These are phyloP conservation scores for Ophryocystis elektroscirrha DNA, from an alignment of 169 alveolate genomes.

Conservation along the genomic window DNA sequence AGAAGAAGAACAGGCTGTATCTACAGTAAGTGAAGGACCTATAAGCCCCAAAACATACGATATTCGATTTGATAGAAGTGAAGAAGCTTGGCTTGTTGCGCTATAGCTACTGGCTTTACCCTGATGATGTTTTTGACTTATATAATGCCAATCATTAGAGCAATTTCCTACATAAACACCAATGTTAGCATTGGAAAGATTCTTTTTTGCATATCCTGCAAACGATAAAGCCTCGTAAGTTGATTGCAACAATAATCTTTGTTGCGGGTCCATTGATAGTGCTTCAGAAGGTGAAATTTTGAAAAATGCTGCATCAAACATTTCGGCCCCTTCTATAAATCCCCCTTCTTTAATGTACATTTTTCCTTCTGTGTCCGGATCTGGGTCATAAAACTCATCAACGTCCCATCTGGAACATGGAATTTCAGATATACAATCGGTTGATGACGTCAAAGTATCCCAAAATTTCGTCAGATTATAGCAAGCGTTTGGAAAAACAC, in stretches of 20 bases:
- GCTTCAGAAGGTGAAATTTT: conserved; percentile 32
- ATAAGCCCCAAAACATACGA: conserved; percentile 40
- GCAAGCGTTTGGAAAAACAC: conserved; percentile 37
- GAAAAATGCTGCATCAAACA: conserved; percentile 36
- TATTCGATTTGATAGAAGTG: conserved; percentile 38
- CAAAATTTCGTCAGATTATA: conserved; percentile 24
- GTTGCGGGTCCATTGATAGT: conserved; percentile 50
- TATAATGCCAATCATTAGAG: conserved; percentile 36
- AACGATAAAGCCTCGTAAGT: conserved; percentile 31
- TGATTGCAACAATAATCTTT: conserved; percentile 35
- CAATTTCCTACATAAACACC: conserved; percentile 46
- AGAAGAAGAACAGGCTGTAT: conserved; percentile 53
- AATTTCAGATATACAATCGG: conserved; percentile 29
- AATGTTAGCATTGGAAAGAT: conserved; percentile 13
- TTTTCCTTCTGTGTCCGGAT: conserved; percentile 32
- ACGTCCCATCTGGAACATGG: conserved; percentile 44
- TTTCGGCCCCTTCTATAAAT: conserved; percentile 35
- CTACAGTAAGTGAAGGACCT: conserved; percentile 45
- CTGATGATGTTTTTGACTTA: conserved; percentile 11
- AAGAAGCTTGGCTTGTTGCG: conserved; percentile 40
- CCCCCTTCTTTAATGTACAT: conserved; percentile 46
- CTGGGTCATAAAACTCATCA: conserved; percentile 36
- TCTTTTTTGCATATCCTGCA: conserved; percentile 24
- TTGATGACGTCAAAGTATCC: conserved; percentile 26
- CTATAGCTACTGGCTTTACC: conserved; percentile 27